Base-by-base conservation (phyloP, 345 rosid genomes). In the Salix dunnii region DNA sequence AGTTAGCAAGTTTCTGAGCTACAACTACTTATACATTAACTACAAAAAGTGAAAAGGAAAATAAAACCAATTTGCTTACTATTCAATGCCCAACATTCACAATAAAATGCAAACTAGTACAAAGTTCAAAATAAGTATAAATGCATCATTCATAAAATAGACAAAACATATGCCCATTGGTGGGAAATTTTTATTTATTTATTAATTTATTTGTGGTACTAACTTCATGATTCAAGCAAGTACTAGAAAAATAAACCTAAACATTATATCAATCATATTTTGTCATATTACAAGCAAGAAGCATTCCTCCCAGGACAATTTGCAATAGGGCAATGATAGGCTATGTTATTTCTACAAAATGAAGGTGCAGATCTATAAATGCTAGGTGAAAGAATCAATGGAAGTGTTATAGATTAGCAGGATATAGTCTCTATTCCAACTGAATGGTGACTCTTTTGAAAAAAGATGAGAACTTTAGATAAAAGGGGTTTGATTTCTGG, bases 341-440 rank as follows among this genome's bases (percentile, higher is more conserved):
- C 46, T 66, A 60, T n/a, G 48, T 82, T 51, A 70, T 66, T 67
- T 79, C 42, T 71, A 67, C 30, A 31, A 25, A 71, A 27, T 30
- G 58, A 76, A 49, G 69, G 80, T 60, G 48, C 30, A 65, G 80
- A 80, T 72, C 78, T 80, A 73, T 78, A 51, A 48, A 72, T 69
- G 76, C 62, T 68, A 62, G 49, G 43, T 51, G 65, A 62, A 70
- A 74, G 49, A 58, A 75, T 21, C 27, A 36, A 66, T 18, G 67
- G 23, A 35, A 70, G 17, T 42, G 21, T 25, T 10, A 48, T 40
- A 68, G 48, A 63, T 21, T 7, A 2, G 71, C 25, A 65, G 98
- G 98, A 85, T 92, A 91, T 40, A 92, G 80, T 82, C 98, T 91
- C 85, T 92, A 98, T 80, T 96, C 99, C 87, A 96, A 82, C 36